Percentiles rank a stretch among this genome's conserved stretches.
Evolutionary conservation across 371 early-diverging fungal species (phyloP).

Genomic region (Mortierella sp.): DNA sequence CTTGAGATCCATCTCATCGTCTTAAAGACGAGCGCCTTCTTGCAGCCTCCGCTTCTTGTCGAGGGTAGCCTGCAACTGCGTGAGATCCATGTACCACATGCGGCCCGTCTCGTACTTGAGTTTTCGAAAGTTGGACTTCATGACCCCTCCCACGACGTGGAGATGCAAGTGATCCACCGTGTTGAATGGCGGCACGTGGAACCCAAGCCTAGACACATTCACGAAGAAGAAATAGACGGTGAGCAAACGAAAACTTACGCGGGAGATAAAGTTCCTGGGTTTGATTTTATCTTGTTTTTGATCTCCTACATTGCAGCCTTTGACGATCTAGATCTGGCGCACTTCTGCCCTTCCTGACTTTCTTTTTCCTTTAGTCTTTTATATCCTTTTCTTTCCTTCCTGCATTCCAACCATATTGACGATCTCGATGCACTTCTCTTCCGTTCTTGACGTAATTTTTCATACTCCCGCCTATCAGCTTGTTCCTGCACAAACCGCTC

Average conservation of each 20-base stretch:
- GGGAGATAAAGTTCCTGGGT: not conserved
- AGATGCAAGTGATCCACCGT: conserved; percentile 68
- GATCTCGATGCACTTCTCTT: too few relatives aligned
- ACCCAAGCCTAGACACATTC: conserved; percentile 59
- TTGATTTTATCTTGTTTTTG: too few relatives aligned
- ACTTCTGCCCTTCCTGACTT: not conserved
- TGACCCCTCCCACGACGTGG: conserved; percentile 65
- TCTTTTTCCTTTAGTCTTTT: not conserved
- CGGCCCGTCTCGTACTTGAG: conserved; percentile 50
- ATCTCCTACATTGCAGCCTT: not conserved
- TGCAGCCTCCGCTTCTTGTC: conserved; percentile 28
- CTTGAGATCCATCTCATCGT: not conserved
- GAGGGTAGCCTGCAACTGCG: conserved; percentile 27
- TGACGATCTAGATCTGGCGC: not conserved
- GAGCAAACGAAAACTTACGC: conserved; percentile 21
- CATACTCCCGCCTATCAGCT: too few relatives aligned
- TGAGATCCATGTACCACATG: conserved; percentile 49
- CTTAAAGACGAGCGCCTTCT: conserved; percentile 43
- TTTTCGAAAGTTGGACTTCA: conserved; percentile 48
- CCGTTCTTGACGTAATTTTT: too few relatives aligned
- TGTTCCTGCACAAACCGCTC: too few relatives aligned
- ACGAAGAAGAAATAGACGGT: not conserved
- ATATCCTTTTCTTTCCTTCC: not conserved
- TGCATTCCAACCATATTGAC: too few relatives aligned
- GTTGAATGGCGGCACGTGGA: conserved; percentile 74